Conservation (phyloP, 2,329 filamentous ascomycete genomes). For the Phyllosticta capitalensis region DNA sequence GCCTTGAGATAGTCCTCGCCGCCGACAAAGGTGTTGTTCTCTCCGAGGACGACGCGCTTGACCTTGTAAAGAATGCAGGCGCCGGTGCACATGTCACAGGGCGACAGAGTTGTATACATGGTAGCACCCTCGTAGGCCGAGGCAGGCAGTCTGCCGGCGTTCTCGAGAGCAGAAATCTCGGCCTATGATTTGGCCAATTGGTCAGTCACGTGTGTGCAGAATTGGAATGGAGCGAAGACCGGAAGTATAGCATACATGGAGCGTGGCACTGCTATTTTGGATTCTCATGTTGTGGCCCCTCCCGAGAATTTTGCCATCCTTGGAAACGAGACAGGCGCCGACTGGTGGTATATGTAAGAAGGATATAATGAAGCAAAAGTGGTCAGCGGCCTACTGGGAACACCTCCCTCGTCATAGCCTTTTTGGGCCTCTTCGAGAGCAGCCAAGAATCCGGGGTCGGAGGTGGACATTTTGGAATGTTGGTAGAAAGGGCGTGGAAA, state of each 20-base stretch:
- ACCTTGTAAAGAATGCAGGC: constrained; percentile 70
- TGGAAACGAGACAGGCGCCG: constrained; percentile 54
- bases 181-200: constrained; percentile 40
- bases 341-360: constrained; percentile 17
- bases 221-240: neutral
- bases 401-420: constrained; percentile 47
- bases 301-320: constrained; percentile 60
- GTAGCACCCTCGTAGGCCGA: constrained; percentile 60
- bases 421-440: constrained; percentile 49
- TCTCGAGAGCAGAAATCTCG: constrained; percentile 66
- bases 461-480: constrained; percentile 17
- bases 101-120: constrained; percentile 76
- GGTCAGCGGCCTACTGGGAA: constrained; percentile 32
- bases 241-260: constrained; percentile 52
- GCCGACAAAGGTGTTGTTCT: constrained; percentile 66
- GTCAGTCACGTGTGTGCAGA: neutral
- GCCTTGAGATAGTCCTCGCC: constrained; percentile 61
- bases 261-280: constrained; percentile 59
- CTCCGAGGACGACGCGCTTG: constrained; percentile 58
- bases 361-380: constrained; percentile 14
- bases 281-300: constrained; percentile 67
- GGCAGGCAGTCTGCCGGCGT: constrained; percentile 62
- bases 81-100: constrained; percentile 75
- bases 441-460: constrained; percentile 42
- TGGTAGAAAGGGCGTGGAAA: neutral